These are phyloP conservation scores for Aspergillus bertholletiae DNA, from an alignment of 495 filamentous ascomycete genomes.

Conservation along the genomic window DNA sequence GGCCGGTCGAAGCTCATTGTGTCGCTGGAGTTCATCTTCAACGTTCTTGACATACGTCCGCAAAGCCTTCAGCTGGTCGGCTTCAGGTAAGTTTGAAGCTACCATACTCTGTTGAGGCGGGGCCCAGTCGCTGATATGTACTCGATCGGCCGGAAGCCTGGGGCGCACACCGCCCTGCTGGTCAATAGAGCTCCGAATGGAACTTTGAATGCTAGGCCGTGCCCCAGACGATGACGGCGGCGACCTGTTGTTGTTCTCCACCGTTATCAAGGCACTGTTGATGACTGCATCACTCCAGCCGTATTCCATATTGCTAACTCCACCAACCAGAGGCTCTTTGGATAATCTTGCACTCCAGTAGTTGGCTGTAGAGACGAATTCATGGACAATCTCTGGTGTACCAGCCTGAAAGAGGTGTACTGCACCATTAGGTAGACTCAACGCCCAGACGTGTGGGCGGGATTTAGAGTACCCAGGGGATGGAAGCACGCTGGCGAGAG, in stretches of 20 bases:
- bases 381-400: conserved; percentile 88
- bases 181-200: conserved; percentile 69
- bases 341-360: conserved; percentile 96
- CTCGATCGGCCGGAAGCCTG: conserved; percentile 79
- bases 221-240: conserved; percentile 41
- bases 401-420: conserved; percentile 98
- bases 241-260: conserved; percentile 44
- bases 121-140: conserved; percentile 86
- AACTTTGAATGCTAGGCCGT: conserved; percentile 66
- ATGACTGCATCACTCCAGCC: conserved; percentile 92
- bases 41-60: conserved; percentile 77
- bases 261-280: conserved; percentile 62
- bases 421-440: conserved; percentile 88
- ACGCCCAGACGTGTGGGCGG: conserved; percentile 89
- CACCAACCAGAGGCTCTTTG: conserved; percentile 87
- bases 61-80: conserved; percentile 75
- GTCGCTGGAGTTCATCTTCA: conserved; percentile 77
- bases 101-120: conserved; percentile 90
- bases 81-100: conserved; percentile 69
- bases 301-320: conserved; percentile 95
- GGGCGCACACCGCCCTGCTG: conserved; percentile 55
- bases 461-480: conserved; percentile 89
- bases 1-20: conserved; percentile 79
- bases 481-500: conserved; percentile 85
- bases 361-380: conserved; percentile 93